Evolutionary conservation across 495 filamentous ascomycete species (phyloP), one percentile per base, ranked within the genome.

Genomic region (Penicillium angulare): DNA sequence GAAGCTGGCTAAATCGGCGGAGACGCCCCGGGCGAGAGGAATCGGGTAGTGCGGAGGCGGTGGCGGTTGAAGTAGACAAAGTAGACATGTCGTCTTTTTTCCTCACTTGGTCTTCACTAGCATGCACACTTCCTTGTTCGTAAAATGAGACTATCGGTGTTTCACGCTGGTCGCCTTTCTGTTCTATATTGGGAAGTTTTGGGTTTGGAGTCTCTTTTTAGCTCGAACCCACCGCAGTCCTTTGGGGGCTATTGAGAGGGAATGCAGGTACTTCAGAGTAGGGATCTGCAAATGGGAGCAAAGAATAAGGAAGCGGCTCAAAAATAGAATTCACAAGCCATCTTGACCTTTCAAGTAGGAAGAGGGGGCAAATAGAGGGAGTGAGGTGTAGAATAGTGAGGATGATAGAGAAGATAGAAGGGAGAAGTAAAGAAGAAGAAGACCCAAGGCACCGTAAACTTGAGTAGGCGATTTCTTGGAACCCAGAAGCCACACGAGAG

Each of bases 1-100:
- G 81, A 45, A 95, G 76, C 69, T 89, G 87, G 53, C 79, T 87
- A 47, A 95, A 73, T 26, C 86, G 85, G 22, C 87, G 79, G 53
- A 91, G 75, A 29, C 87, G 75, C 49, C 82, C 80, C 18, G 79
- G 71, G 53, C 86, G 77, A 63, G 57, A 53, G 31, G 54, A 45
- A 34, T 73, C 68, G 47, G 72, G 43, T 38, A 67, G 55, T 57
- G 69, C 55, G 67, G 67, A 67, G 66, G 71, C 63, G 71, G 71
- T 68, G 64, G 70, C 67, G 41, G 67, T 67, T 50, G 67, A 66
- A 43, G 71, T 47, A 50, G 67, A 70, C 65, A 67, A 67, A 59
- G 54, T 54, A n/a, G n/a, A n/a, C n/a, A n/a, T 40, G 33, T 31
- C 34, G 40, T 46, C 20, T 27, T 34, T 29, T 42, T 21, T 16